Conservation (phyloP, 208 protist genomes). For the Wallacemonas sp. region DNA sequence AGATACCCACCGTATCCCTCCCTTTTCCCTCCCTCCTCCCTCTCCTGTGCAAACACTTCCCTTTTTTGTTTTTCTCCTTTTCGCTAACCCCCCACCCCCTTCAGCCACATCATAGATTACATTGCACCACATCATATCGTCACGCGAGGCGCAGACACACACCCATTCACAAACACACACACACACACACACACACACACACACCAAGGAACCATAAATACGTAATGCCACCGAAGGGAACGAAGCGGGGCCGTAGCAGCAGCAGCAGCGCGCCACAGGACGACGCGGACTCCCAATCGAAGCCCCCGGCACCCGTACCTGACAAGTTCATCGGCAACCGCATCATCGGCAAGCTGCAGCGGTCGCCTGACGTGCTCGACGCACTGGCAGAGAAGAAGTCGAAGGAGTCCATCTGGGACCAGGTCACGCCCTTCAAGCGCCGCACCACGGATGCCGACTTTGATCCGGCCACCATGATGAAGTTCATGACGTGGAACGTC, state of each 20-base stretch:
- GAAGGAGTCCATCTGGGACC: constrained; percentile 57
- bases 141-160: constrained; percentile 3
- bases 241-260: constrained; percentile 15
- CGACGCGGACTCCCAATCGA: background rate
- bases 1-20: no score
- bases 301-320: background rate
- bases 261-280: constrained; percentile 8
- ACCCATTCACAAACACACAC: background rate
- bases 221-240: constrained; percentile 11
- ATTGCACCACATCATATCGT: background rate
- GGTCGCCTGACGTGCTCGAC: constrained; percentile 31
- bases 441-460: constrained; percentile 54
- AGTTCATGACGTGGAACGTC: constrained; percentile 94
- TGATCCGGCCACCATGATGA: constrained; percentile 60
- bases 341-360: constrained; percentile 22
- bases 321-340: constrained; percentile 37
- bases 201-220: background rate
- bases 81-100: no score
- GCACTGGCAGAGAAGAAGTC: constrained; percentile 49
- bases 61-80: no score
- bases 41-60: no score
- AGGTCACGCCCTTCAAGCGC: constrained; percentile 65
- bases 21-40: no score
- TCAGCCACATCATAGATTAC: no score
- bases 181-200: background rate